Conservation (phyloP, 441 rosid species). For the Corymbia citriodora region DNA sequence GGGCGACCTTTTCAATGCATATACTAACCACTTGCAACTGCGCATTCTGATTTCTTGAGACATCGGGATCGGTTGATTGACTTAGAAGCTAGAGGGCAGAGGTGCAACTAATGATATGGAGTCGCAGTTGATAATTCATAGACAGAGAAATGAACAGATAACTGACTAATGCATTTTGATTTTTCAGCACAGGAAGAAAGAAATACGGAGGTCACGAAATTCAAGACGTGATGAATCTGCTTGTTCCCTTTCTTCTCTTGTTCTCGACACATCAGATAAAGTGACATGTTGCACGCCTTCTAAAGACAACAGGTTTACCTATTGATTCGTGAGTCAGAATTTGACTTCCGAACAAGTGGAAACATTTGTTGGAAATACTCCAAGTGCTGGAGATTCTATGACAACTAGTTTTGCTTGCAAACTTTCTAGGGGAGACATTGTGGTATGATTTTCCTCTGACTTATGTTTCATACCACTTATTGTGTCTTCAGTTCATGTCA, state of each 20-base stretch:
- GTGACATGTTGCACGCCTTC: constrained; percentile 37
- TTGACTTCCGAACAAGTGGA: constrained; percentile 15
- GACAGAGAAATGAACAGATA: not conserved
- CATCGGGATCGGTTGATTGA: constrained; percentile 86
- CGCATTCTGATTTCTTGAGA: constrained; percentile 58
- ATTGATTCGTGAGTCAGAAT: constrained; percentile 61
- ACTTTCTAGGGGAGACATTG: constrained; percentile 87
- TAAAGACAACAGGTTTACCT: constrained; percentile 57
- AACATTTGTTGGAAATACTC: constrained; percentile 32
- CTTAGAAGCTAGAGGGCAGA: constrained; percentile 87
- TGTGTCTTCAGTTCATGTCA: not conserved
- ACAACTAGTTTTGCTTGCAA: constrained; percentile 47
- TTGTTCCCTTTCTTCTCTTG: constrained; percentile 61
- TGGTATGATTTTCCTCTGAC: constrained; percentile 40
- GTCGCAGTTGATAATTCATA: not conserved
- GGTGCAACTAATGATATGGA: constrained; percentile 27
- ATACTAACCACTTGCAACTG: constrained; percentile 62
- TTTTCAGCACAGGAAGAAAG: constrained; percentile 61
- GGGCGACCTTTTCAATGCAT: constrained; percentile 69
- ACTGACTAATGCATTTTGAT: not conserved
- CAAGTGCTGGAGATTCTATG: constrained; percentile 21
- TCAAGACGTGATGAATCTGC: constrained; percentile 31
- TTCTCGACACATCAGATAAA: constrained; percentile 61
- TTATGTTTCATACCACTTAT: not conserved
- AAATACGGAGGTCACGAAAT: constrained; percentile 47